A percentile compares a stretch with the other conserved stretches of the same genome.
Conservation (phyloP, 1,139 yeast species). For the Taphrina sp. region DNA sequence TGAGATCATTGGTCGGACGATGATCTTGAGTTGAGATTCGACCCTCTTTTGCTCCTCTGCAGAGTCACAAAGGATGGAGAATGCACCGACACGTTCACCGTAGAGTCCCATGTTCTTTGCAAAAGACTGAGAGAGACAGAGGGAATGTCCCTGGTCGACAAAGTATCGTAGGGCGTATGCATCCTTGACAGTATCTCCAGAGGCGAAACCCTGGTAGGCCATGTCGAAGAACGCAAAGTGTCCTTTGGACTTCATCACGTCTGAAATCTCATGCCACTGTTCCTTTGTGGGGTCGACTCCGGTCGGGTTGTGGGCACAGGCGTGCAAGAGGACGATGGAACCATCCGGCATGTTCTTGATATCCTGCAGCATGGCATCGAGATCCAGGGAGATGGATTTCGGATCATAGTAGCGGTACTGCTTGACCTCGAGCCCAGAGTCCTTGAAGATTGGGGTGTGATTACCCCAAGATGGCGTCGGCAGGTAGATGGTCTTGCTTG, state of each 20-base stretch:
- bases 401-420: conserved; percentile 68
- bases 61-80: conserved; percentile 56
- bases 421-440: conserved; percentile 51
- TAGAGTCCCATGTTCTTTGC: conserved; percentile 97
- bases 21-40: conserved; percentile 74
- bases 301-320: conserved; percentile 98
- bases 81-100: conserved; percentile 96
- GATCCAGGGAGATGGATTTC: conserved; percentile 60
- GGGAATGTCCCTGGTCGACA: conserved; percentile 53
- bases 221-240: conserved; percentile 88
- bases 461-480: conserved; percentile 79
- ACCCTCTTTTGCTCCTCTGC: conserved; percentile 49
- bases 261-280: conserved; percentile 75
- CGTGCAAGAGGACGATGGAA: conserved; percentile 79
- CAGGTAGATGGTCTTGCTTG: conserved; percentile 51
- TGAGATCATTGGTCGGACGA: conserved; percentile 81
- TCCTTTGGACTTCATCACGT: conserved; percentile 57
- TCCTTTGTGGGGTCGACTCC: conserved; percentile 89
- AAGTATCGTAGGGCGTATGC: conserved; percentile 87
- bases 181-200: conserved; percentile 79
- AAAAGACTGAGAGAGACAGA: conserved; percentile 82
- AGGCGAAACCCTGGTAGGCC: conserved; percentile 97
- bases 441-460: conserved; percentile 55
- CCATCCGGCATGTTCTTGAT: conserved; percentile 72
- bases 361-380: conserved; percentile 65